Percentiles rank a stretch among this genome's conserved stretches.
Evolutionary conservation across 306 rosid genomes (phyloP).

Genomic region (cucumber (Cucumis sativus)): DNA sequence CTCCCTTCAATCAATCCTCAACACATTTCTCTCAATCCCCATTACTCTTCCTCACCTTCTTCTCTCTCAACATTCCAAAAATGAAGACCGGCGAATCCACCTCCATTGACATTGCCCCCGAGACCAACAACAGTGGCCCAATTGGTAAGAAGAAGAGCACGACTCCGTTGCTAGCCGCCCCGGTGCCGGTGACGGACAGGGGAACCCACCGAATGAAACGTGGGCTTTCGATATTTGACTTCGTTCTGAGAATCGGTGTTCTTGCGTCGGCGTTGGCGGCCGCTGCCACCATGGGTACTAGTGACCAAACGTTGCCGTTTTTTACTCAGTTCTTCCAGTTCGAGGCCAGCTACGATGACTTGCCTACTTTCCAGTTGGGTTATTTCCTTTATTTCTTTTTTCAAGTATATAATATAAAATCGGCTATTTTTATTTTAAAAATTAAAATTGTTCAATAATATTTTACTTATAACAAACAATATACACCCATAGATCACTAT

Average conservation of each 20-base stretch:
- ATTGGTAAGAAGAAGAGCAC: constrained; percentile 29
- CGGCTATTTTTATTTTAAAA: too few relatives aligned
- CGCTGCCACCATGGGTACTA: constrained; percentile 66
- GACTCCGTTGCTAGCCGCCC: not conserved
- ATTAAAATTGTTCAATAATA: too few relatives aligned
- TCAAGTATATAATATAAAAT: not conserved
- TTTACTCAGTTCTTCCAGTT: constrained; percentile 91
- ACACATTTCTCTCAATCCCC: not conserved
- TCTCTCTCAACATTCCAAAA: not conserved
- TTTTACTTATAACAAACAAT: too few relatives aligned
- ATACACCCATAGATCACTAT: too few relatives aligned
- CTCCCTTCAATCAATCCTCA: not conserved
- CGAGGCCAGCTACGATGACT: constrained; percentile 68
- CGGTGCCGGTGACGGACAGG: not conserved
- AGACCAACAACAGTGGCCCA: constrained; percentile 19
- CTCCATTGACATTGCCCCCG: constrained; percentile 35
- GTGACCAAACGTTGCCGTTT: constrained; percentile 64
- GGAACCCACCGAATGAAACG: constrained; percentile 40
- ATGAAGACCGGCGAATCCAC: constrained; percentile 45
- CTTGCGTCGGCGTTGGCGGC: constrained; percentile 47
- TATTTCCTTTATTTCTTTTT: not conserved
- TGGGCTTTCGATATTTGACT: constrained; percentile 57
- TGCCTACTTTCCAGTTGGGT: constrained; percentile 51
- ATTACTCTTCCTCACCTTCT: not conserved
- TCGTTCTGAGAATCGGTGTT: constrained; percentile 67